Base-by-base conservation (phyloP, 2,329 filamentous ascomycete species). In the Talaromyces pinophilus region DNA sequence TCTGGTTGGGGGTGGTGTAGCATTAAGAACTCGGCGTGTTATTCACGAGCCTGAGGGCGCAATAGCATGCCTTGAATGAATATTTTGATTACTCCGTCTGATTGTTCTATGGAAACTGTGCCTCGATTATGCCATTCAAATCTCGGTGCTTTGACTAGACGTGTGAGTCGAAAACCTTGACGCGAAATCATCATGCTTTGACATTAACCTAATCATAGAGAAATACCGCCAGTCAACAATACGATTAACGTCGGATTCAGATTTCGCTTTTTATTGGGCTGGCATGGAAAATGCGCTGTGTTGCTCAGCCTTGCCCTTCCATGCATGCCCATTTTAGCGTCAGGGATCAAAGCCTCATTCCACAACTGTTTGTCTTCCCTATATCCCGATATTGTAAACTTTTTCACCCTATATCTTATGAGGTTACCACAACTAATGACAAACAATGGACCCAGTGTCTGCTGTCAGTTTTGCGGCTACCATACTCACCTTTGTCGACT, bases 401-500 rank as follows among this genome's bases (percentile, higher is more conserved):
- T 25, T 28, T 15, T 28, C 5, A 28, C 8, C 13, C 17, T 13
- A 30, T 30, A 7, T 28, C 48, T 30, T 52, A 52, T n/a, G 25
- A 52, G 22, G 15, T 52, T 30, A 30, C 5, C 30, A 30, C 7
- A 30, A 3, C 48, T 15, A 3, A 13, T 33, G 28, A 54, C 13
- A 11, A 35, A 22, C 7, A 59, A 69, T 70, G 74, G 75, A 77
- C 60, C 73, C 72, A 1, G 57, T 75, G n/a, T 72, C 71, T 15
- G 74, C 73, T 3, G 63, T 73, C 28, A 70, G 72, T 22, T 69
- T 73, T 19, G 71, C 71, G 2, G 59, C 67, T 2, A 70, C 64
- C 7, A 68, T 61, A 19, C 30, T 74, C 35, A 64, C 67, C 1
- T 71, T 75, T 35, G 66, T 75, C 13, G 73, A 74, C 11, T 71